Evolutionary conservation across 2,329 filamentous ascomycete species (phyloP).

Genomic region (Zasmidium cellare): DNA sequence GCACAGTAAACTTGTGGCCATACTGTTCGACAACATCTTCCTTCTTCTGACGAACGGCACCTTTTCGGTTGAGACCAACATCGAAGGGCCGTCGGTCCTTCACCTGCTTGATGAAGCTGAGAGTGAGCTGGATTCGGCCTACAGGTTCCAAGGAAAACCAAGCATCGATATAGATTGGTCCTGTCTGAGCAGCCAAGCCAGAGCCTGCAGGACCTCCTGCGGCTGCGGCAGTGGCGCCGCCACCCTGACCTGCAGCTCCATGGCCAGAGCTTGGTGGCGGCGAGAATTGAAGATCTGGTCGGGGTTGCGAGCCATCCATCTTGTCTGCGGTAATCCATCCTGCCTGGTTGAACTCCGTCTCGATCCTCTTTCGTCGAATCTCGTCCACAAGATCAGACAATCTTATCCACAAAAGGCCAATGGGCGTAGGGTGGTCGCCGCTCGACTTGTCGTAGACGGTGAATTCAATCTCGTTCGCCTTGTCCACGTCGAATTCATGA

Average conservation of each 20-base stretch:
- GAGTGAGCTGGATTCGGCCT: slow-evolving; percentile 84
- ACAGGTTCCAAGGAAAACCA: slow-evolving; percentile 98
- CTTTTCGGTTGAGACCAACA: slow-evolving; percentile 88
- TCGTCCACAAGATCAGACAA: slow-evolving; percentile 98
- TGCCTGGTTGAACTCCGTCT: slow-evolving; percentile 89
- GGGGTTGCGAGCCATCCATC: slow-evolving; percentile 67
- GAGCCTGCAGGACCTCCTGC: slow-evolving; percentile 40
- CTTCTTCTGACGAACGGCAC: slow-evolving; percentile 94
- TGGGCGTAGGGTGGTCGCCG: slow-evolving; percentile 82
- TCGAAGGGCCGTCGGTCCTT: slow-evolving; percentile 82
- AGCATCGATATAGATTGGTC: slow-evolving; percentile 70
- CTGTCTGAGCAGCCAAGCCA: slow-evolving; percentile 51
- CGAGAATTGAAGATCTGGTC: slow-evolving; percentile 57
- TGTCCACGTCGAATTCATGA: slow-evolving; percentile 92
- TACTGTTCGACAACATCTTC: slow-evolving; percentile 99
- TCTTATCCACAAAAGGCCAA: slow-evolving; percentile 92
- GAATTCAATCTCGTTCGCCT: slow-evolving; percentile 96
- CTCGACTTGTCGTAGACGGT: slow-evolving; percentile 92
- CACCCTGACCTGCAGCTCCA: slow-evolving; percentile 33
- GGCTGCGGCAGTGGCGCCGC: slow-evolving; percentile 38
- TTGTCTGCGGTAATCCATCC: slow-evolving; percentile 98
- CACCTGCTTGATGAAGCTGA: slow-evolving; percentile 90
- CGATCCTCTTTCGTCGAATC: slow-evolving; percentile 94
- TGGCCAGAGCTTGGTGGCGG: slow-evolving; percentile 45
- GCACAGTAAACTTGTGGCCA: slow-evolving; percentile 97